Conservation (phyloP, 345 rosid genomes). For the Moricandia moricandioides region DNA sequence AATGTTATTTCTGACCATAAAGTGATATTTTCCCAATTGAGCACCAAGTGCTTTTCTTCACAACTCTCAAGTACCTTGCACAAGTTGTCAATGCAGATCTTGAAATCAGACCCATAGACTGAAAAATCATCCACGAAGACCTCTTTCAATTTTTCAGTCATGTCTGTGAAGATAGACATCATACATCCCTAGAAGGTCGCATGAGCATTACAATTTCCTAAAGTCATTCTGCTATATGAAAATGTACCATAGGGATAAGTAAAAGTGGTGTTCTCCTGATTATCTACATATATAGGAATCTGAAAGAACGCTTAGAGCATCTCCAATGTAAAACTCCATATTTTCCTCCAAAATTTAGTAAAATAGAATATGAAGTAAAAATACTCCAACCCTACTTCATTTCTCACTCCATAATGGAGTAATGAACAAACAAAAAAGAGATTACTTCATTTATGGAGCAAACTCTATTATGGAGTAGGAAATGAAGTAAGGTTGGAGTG, state of each 20-base stretch:
- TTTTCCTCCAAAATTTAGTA: no score
- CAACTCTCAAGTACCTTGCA: background rate
- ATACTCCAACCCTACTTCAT: no score
- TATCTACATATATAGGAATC: background rate
- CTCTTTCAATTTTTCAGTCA: background rate
- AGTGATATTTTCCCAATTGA: background rate
- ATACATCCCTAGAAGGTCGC: background rate
- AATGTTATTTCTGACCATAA: background rate
- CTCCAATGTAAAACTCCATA: no score
- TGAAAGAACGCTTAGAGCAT: no score
- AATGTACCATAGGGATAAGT: background rate
- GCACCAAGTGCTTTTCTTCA: background rate
- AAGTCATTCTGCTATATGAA: background rate
- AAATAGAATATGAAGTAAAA: no score
- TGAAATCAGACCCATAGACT: background rate
- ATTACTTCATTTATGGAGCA: no score
- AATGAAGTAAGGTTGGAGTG: no score
- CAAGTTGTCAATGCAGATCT: background rate
- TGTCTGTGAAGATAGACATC: background rate
- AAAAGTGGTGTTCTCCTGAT: background rate
- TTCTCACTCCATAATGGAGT: no score
- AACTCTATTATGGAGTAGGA: no score
- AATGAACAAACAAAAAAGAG: no score
- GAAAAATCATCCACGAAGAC: background rate
- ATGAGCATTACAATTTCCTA: background rate